A percentile compares a stretch with the other conserved stretches of the same genome.
These are phyloP conservation scores for Brassica juncea DNA, from an alignment of 345 rosid genomes.

Conservation along the genomic window DNA sequence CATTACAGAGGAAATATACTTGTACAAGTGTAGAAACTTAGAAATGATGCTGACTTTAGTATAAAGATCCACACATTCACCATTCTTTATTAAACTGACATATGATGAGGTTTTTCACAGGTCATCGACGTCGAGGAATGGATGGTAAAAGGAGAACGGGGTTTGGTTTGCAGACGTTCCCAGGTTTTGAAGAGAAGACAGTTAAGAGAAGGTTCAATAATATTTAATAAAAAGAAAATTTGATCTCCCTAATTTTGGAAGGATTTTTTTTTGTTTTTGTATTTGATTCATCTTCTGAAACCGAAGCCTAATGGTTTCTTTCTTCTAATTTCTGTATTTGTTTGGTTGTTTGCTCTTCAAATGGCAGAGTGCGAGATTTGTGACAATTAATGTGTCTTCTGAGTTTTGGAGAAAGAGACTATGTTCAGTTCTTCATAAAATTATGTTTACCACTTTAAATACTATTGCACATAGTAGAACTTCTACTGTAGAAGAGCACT, in stretches of 20 bases:
- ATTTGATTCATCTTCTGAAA: slow-evolving; percentile 23
- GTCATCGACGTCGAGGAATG: slow-evolving; percentile 31
- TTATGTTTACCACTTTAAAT: neutral
- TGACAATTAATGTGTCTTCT: slow-evolving; percentile 21
- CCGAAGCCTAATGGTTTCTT: slow-evolving; percentile 30
- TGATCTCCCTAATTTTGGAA: slow-evolving; percentile 17
- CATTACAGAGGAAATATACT: neutral
- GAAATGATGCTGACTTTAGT: neutral
- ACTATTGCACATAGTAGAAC: neutral
- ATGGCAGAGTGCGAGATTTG: slow-evolving; percentile 14
- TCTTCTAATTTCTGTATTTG: neutral
- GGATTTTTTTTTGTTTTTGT: neutral
- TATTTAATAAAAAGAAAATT: slow-evolving; percentile 20
- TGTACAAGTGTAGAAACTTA: neutral
- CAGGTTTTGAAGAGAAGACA: slow-evolving; percentile 24
- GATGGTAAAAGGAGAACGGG: slow-evolving; percentile 29
- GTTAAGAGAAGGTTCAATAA: slow-evolving; percentile 9
- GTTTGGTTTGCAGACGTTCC: slow-evolving; percentile 16
- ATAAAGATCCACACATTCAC: slow-evolving; percentile 13
- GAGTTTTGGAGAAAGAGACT: slow-evolving; percentile 28
- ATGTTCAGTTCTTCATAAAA: slow-evolving; percentile 13
- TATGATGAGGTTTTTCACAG: slow-evolving; percentile 12
- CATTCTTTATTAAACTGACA: slow-evolving; percentile 4
- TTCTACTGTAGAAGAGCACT: neutral
- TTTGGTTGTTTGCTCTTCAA: slow-evolving; percentile 20